These are phyloP conservation scores for Xylariaceae sp. DNA, from an alignment of 2,329 filamentous ascomycete genomes.

Conservation along the genomic window DNA sequence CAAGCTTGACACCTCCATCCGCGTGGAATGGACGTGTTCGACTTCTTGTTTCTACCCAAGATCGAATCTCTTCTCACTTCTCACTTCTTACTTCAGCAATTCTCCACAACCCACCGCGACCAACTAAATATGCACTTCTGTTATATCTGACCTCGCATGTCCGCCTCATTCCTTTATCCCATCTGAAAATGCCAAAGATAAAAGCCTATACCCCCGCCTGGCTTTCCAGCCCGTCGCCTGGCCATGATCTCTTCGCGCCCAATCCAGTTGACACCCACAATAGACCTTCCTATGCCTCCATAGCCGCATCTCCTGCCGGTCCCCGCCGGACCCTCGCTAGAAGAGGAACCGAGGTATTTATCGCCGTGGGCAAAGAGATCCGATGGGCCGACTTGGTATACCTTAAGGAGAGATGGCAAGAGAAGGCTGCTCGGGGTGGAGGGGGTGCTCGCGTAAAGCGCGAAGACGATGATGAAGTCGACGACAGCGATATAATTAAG, in stretches of 20 bases:
- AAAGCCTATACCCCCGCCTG: slow-evolving; percentile 81
- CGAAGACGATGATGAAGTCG: slow-evolving; percentile 41
- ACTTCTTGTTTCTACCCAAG: not conserved
- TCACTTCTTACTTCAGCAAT: slow-evolving; percentile 6
- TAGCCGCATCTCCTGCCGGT: slow-evolving; percentile 36
- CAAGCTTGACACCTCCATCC: too few species aligned
- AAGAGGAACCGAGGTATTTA: slow-evolving; percentile 82
- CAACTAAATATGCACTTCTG: slow-evolving; percentile 28
- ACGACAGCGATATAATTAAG: slow-evolving; percentile 32
- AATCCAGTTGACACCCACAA: slow-evolving; percentile 37
- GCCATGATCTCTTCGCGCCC: slow-evolving; percentile 70
- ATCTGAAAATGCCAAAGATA: slow-evolving; percentile 70
- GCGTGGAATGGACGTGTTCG: too few species aligned
- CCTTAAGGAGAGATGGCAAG: slow-evolving; percentile 62
- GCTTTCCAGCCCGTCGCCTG: slow-evolving; percentile 74
- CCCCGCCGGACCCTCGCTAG: slow-evolving; percentile 68
- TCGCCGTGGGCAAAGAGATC: slow-evolving; percentile 83
- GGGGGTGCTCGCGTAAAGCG: slow-evolving; percentile 43
- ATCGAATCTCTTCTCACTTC: not conserved
- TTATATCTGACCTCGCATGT: slow-evolving; percentile 11
- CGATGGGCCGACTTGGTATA: slow-evolving; percentile 83
- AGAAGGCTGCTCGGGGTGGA: slow-evolving; percentile 36
- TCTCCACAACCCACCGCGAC: slow-evolving; percentile 8
- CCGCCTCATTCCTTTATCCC: slow-evolving; percentile 23
- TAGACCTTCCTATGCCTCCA: slow-evolving; percentile 40